Conservation (phyloP, 139 green algal genomes). For the Pseudopediastrum boryanum region DNA sequence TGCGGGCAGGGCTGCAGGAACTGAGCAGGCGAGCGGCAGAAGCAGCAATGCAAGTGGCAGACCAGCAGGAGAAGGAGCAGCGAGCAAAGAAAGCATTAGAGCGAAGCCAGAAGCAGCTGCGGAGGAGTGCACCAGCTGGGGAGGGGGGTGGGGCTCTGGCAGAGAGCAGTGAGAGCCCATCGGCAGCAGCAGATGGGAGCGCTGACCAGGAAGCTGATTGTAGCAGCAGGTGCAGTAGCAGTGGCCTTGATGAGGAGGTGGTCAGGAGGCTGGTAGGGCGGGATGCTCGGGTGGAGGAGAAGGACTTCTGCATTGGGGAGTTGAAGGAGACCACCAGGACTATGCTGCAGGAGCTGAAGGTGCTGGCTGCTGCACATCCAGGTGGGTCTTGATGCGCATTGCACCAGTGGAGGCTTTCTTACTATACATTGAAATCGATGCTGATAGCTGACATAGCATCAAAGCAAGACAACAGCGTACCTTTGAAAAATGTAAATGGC, state of each 20-base stretch:
- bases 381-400: neutral
- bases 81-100: constrained; percentile 49
- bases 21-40: constrained; percentile 41
- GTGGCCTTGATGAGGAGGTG: constrained; percentile 8
- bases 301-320: constrained; percentile 36
- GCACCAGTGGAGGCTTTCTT: too few relatives aligned
- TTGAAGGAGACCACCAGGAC: constrained; percentile 30
- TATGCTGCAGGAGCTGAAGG: constrained; percentile 49
- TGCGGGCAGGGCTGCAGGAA: constrained; percentile 51
- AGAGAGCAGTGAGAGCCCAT: neutral
- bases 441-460: too few relatives aligned
- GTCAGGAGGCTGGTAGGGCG: neutral
- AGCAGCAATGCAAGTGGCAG: constrained; percentile 48
- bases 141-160: too few relatives aligned
- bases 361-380: constrained; percentile 41
- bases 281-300: neutral
- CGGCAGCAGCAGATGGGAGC: constrained; percentile 8
- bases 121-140: too few relatives aligned
- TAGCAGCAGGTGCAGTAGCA: constrained; percentile 1
- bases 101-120: constrained; percentile 42
- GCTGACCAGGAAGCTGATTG: neutral
- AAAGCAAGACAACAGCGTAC: too few relatives aligned
- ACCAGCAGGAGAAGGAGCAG: constrained; percentile 59
- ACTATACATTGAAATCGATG: too few relatives aligned
- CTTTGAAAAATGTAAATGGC: neutral